These are phyloP conservation scores for Pistacia atlantica DNA, from an alignment of 345 rosid genomes.

Conservation along the genomic window DNA sequence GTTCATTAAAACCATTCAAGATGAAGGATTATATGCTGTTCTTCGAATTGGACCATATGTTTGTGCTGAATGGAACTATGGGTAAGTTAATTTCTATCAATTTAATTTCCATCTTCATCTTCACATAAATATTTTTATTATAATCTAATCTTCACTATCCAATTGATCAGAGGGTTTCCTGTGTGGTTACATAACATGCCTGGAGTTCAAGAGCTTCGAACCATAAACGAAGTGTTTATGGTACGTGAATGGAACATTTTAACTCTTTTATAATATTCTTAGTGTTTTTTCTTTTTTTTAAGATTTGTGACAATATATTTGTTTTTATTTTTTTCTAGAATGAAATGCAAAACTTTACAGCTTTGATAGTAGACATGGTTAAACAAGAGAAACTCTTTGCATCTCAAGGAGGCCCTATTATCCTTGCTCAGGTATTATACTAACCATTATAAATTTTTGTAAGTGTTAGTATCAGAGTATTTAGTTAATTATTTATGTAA, in stretches of 20 bases:
- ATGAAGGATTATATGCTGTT: conserved; percentile 49
- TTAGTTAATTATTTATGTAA: background rate
- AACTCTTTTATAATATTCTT: background rate
- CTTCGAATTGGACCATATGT: conserved; percentile 76
- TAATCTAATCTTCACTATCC: background rate
- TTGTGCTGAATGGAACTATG: conserved; percentile 76
- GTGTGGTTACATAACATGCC: conserved; percentile 57
- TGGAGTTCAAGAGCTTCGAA: conserved; percentile 32
- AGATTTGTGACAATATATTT: background rate
- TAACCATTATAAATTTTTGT: background rate
- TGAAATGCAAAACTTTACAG: conserved; percentile 76
- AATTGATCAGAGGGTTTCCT: conserved; percentile 49
- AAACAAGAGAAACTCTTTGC: conserved; percentile 67
- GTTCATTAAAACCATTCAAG: conserved; percentile 59
- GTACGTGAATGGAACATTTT: conserved; percentile 16
- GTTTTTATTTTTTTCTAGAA: conserved; percentile 23
- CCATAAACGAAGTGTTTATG: conserved; percentile 44
- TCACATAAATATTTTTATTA: too few species aligned
- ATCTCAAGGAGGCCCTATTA: conserved; percentile 81
- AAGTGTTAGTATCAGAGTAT: background rate
- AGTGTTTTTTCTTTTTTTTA: background rate
- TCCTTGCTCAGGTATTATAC: conserved; percentile 59
- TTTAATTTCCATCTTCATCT: background rate
- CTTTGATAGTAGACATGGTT: conserved; percentile 58
- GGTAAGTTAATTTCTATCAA: conserved; percentile 23